Conservation (phyloP, 306 rosid species). For the Quercus rubra region DNA sequence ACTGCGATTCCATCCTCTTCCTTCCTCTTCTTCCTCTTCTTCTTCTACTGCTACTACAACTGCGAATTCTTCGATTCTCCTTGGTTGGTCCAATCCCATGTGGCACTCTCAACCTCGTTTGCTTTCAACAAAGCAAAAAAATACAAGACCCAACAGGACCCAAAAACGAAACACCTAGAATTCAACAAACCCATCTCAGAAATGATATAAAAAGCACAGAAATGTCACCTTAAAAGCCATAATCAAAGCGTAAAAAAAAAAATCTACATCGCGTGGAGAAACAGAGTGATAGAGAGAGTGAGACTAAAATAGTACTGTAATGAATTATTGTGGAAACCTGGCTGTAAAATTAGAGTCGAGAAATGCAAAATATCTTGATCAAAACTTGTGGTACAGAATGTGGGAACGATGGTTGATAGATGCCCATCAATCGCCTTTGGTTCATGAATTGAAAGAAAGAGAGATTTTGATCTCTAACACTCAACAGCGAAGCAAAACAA, state of each 20-base stretch:
- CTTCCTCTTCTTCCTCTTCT: conserved; percentile 19
- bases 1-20: conserved; percentile 40
- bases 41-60: not conserved
- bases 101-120: conserved; percentile 27
- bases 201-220: not conserved
- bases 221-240: not conserved
- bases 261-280: not conserved
- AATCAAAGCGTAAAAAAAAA: not conserved
- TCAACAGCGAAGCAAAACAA: not conserved
- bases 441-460: not conserved
- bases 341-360: not conserved
- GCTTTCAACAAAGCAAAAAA: conserved; percentile 8
- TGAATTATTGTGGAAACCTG: not conserved
- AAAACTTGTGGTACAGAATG: conserved; percentile 16
- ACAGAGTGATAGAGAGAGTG: not conserved
- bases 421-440: conserved; percentile 26
- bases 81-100: conserved; percentile 81
- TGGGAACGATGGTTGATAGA: not conserved
- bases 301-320: not conserved
- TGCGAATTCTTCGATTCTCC: conserved; percentile 24
- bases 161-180: not conserved
- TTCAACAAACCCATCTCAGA: not conserved
- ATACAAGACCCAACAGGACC: too few species aligned
- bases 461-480: not conserved
- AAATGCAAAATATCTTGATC: conserved; percentile 31